Conservation (phyloP, 306 rosid species). For the Prunus mongolica region DNA sequence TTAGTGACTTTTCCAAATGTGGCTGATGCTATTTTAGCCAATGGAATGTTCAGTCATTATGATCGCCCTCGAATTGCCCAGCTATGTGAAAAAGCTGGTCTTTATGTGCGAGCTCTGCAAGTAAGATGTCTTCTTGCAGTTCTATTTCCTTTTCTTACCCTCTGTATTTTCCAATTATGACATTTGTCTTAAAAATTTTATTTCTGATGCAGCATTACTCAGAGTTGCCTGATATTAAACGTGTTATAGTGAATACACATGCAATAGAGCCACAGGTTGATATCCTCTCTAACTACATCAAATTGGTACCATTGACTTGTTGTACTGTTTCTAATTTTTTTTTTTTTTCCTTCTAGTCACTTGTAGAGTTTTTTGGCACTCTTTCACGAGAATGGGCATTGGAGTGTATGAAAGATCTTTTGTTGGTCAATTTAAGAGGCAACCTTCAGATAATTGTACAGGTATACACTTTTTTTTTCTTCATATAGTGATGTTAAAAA, state of each 20-base stretch:
- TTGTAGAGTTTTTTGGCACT: constrained; percentile 95
- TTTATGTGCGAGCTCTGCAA: constrained; percentile 91
- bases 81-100: constrained; percentile 97
- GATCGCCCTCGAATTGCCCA: constrained; percentile 97
- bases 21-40: constrained; percentile 97
- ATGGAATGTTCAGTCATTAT: constrained; percentile 98
- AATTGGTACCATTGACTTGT: constrained; percentile 10
- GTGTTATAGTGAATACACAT: constrained; percentile 96
- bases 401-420: constrained; percentile 99
- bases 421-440: constrained; percentile 93
- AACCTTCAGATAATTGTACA: constrained; percentile 98
- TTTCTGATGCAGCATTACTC: constrained; percentile 83
- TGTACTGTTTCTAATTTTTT: constrained; percentile 13
- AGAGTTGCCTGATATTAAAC: constrained; percentile 96
- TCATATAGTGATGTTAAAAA: constrained; percentile 5
- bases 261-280: constrained; percentile 97
- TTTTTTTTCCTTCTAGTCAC: constrained; percentile 59
- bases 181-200: constrained; percentile 18
- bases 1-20: constrained; percentile 96
- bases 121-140: constrained; percentile 42
- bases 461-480: constrained; percentile 28
- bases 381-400: constrained; percentile 93
- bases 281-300: constrained; percentile 19
- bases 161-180: not conserved
- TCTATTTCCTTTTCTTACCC: not conserved